Evolutionary conservation across 352 stramenopile species (phyloP).

Genomic region (Globisporangium barbulae): DNA sequence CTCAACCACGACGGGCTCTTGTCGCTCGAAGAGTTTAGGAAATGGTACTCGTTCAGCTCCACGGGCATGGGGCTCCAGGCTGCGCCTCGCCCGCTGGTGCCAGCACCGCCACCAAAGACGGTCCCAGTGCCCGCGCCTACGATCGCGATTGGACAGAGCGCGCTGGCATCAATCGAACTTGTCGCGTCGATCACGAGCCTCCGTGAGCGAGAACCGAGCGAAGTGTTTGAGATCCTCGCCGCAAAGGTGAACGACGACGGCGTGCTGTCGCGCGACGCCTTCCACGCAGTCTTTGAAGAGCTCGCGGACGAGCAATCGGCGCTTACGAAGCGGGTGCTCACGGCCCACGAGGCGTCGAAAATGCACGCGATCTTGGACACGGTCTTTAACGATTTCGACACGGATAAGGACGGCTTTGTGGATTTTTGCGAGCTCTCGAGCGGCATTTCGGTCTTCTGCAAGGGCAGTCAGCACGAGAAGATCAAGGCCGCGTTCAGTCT

Average conservation of each 20-base stretch:
- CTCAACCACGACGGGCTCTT: slow-evolving; percentile 75
- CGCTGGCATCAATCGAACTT: slow-evolving; percentile 50
- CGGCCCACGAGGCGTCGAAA: slow-evolving; percentile 28
- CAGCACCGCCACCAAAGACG: slow-evolving; percentile 1
- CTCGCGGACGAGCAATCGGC: slow-evolving; percentile 40
- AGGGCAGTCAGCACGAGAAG: slow-evolving; percentile 77
- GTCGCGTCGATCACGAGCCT: slow-evolving; percentile 61
- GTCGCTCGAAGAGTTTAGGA: slow-evolving; percentile 78
- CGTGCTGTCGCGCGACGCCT: slow-evolving; percentile 59
- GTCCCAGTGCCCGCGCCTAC: neutral
- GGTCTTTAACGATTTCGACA: slow-evolving; percentile 80
- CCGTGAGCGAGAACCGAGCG: slow-evolving; percentile 38
- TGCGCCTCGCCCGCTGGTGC: neutral
- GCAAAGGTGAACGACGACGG: slow-evolving; percentile 82
- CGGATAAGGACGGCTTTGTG: slow-evolving; percentile 69
- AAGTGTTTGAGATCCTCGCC: slow-evolving; percentile 84
- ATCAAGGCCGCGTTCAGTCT: slow-evolving; percentile 77
- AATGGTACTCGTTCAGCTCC: slow-evolving; percentile 53
- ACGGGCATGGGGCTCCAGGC: neutral
- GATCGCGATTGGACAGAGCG: slow-evolving; percentile 23
- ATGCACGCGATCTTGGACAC: slow-evolving; percentile 51
- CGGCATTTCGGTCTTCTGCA: slow-evolving; percentile 80
- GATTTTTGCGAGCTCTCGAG: slow-evolving; percentile 86
- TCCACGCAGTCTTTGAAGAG: slow-evolving; percentile 70
- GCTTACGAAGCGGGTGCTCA: slow-evolving; percentile 23